Evolutionary conservation across 257 asterid genomes (phyloP).

Genomic region (Coffea canephora): DNA sequence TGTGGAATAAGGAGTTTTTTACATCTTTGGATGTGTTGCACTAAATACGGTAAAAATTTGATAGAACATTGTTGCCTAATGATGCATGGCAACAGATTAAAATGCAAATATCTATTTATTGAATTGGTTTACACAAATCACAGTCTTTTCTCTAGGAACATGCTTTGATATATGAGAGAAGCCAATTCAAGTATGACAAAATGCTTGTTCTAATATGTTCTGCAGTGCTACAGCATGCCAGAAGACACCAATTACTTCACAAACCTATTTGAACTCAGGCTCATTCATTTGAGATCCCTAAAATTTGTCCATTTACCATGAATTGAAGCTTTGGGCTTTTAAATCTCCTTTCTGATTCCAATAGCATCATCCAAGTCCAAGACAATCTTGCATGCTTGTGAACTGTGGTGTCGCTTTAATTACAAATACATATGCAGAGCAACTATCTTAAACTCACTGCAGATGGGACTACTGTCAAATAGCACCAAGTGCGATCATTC

Average conservation of each 20-base stretch:
- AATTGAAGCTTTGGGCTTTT: background rate
- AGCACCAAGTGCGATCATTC: background rate
- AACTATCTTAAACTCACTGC: background rate
- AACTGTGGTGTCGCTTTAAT: no score
- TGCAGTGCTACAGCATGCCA: background rate
- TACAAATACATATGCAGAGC: background rate
- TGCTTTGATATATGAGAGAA: background rate
- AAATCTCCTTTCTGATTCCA: no score
- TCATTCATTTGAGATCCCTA: background rate
- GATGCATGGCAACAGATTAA: background rate
- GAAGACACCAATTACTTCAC: no score
- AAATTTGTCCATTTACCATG: background rate
- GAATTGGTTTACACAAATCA: background rate
- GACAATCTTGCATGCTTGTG: background rate
- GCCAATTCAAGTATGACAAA: background rate
- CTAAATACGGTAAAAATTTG: no score
- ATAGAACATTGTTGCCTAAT: no score
- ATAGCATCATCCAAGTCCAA: no score
- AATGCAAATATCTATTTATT: no score
- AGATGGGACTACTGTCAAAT: background rate
- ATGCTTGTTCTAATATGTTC: background rate
- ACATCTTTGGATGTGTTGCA: no score
- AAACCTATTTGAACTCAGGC: no score
- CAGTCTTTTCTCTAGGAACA: no score
- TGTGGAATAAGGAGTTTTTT: no score